phyloP scores from a whole-genome alignment of 768 basidiomycete genomes.

The Cyclocybe aegerita region DNA sequence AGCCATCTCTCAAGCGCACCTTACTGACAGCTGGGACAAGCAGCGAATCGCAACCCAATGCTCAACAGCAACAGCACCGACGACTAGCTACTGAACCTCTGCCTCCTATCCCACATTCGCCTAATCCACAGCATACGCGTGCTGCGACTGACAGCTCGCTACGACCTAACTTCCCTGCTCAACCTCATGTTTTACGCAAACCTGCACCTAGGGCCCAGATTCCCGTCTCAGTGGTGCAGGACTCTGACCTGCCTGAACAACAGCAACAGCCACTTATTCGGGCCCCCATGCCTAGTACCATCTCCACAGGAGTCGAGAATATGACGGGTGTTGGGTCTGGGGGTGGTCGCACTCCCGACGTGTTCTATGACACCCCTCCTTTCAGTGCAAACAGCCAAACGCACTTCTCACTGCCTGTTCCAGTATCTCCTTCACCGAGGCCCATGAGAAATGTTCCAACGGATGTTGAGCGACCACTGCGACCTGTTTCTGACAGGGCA shows the following conservation, averaged over 20 bases:
- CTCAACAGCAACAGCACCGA: conserved; percentile 29
- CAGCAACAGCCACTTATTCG: conserved; percentile 20
- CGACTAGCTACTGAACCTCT: conserved; percentile 36
- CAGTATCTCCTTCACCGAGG: conserved; percentile 11
- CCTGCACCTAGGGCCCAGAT: conserved; percentile 63
- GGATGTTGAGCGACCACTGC: conserved; percentile 23
- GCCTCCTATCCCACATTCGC: conserved; percentile 11
- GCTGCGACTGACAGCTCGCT: conserved; percentile 19
- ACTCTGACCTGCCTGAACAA: conserved; percentile 24
- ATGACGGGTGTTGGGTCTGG: conserved; percentile 65
- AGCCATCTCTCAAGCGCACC: neutral
- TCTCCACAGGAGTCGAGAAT: conserved; percentile 51
- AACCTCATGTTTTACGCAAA: conserved; percentile 52
- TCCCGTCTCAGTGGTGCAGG: conserved; percentile 58
- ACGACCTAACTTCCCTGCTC: conserved; percentile 16
- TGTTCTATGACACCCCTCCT: conserved; percentile 33
- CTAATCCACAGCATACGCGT: conserved; percentile 20
- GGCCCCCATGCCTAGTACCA: conserved; percentile 50
- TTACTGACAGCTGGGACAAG: neutral
- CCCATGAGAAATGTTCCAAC: conserved; percentile 20
- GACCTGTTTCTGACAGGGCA: conserved; percentile 33
- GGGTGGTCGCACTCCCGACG: conserved; percentile 26
- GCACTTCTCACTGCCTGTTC: neutral
- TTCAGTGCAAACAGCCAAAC: conserved; percentile 12
- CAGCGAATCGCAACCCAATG: neutral